These are phyloP conservation scores for Lachancea lanzarotensis DNA, from an alignment of 805 yeast species.

Conservation along the genomic window DNA sequence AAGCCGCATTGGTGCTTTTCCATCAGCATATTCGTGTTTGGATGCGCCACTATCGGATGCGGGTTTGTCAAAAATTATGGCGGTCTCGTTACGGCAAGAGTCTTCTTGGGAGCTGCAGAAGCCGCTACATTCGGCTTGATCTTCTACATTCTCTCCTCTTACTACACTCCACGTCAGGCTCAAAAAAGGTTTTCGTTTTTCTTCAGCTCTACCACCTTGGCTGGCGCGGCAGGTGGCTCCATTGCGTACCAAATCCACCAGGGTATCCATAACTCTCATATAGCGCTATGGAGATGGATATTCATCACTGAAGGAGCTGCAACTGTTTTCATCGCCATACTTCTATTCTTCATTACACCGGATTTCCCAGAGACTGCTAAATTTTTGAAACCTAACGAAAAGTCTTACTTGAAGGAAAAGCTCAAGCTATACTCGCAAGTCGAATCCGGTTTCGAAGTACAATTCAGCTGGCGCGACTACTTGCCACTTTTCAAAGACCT, in stretches of 20 bases:
- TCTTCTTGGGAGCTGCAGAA: conserved; percentile 5
- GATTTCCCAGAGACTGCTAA: conserved; percentile 8
- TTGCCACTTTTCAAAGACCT: conserved; percentile 6
- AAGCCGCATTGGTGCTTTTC: conserved; percentile 6
- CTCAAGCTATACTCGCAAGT: conserved; percentile 1
- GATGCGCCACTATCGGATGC: conserved; percentile 4
- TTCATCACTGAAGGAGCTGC: conserved; percentile 5
- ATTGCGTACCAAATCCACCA: conserved; percentile 4
- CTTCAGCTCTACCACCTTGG: conserved; percentile 4
- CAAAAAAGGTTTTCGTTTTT: conserved; percentile 4
- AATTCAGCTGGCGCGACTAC: conserved; percentile 4
- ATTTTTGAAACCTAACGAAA: conserved; percentile 5
- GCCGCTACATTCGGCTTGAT: conserved; percentile 5
- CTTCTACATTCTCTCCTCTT: conserved; percentile 4
- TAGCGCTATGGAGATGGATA: conserved; percentile 9
- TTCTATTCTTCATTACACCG: conserved; percentile 5
- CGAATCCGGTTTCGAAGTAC: conserved; percentile 3
- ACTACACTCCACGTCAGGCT: conserved; percentile 3
- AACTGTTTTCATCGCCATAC: conserved; percentile 3
- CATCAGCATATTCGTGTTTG: conserved; percentile 6
- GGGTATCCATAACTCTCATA: neutral
- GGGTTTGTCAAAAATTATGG: conserved; percentile 4
- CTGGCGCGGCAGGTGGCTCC: conserved; percentile 9
- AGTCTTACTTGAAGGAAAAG: conserved; percentile 2
- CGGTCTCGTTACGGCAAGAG: conserved; percentile 5